These are phyloP conservation scores for Cynara cardunculus DNA, from an alignment of 129 eudicot genomes.

Conservation along the genomic window DNA sequence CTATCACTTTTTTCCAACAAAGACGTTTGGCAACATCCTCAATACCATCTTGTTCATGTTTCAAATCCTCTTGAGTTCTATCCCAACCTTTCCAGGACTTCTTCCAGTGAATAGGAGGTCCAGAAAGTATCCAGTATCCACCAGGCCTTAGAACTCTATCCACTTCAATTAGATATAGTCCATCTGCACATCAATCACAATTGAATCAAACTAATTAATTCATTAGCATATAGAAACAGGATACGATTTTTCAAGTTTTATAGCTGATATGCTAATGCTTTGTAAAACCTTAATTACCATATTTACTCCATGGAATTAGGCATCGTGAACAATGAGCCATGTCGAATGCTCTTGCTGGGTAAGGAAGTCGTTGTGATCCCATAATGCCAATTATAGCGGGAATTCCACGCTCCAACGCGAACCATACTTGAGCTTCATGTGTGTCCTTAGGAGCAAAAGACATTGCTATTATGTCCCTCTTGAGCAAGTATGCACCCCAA, in stretches of 20 bases:
- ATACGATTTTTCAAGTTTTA: neutral
- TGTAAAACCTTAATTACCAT: constrained; percentile 37
- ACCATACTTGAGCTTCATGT: constrained; percentile 99
- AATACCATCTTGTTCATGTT: constrained; percentile 75
- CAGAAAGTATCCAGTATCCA: constrained; percentile 96
- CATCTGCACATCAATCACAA: constrained; percentile 43
- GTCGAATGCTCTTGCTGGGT: constrained; percentile 92
- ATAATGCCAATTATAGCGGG: constrained; percentile 91
- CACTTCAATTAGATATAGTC: constrained; percentile 80
- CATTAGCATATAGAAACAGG: neutral
- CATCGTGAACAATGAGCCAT: constrained; percentile 99
- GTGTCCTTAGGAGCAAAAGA: constrained; percentile 99
- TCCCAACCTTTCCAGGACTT: constrained; percentile 91
- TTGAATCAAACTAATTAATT: neutral
- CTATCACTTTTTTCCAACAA: constrained; percentile 86
- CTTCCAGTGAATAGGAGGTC: constrained; percentile 87
- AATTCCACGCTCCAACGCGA: constrained; percentile 94
- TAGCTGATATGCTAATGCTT: neutral
- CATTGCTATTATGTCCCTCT: constrained; percentile 88
- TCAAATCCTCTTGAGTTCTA: constrained; percentile 73
- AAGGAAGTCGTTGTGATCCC: constrained; percentile 89
- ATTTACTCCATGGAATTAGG: constrained; percentile 77
- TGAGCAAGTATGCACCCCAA: constrained; percentile 88
- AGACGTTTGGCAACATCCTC: constrained; percentile 62
- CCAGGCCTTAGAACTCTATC: constrained; percentile 93